A percentile compares a stretch with the other conserved stretches of the same genome.
Evolutionary conservation across 75 land plant genomes (phyloP).

Genomic region (Azolla pinnata): DNA sequence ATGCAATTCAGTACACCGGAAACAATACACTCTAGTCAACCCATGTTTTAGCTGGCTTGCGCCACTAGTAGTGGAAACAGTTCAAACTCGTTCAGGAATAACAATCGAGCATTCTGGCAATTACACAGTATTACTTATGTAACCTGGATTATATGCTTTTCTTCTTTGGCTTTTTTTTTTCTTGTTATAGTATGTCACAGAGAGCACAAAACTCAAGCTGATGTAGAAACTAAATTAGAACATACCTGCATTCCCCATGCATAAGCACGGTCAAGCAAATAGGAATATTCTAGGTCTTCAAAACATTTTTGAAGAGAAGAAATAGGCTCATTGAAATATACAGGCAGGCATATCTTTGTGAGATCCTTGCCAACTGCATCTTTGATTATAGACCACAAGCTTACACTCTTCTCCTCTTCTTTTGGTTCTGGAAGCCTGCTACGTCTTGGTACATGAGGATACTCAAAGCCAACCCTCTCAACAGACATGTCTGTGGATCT

Average conservation of each 20-base stretch:
- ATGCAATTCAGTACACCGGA: too few relatives aligned
- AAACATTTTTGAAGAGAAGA: constrained; percentile 86
- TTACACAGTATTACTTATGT: too few relatives aligned
- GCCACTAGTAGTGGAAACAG: too few relatives aligned
- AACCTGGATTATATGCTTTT: too few relatives aligned
- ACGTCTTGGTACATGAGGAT: constrained; percentile 48
- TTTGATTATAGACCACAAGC: constrained; percentile 89
- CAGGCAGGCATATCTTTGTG: constrained; percentile 78
- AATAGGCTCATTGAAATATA: constrained; percentile 86
- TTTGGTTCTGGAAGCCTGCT: constrained; percentile 67
- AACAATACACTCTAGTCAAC: too few relatives aligned
- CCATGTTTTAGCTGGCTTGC: too few relatives aligned
- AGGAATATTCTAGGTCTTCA: constrained; percentile 81
- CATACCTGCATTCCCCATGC: constrained; percentile 78
- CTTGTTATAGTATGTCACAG: too few relatives aligned
- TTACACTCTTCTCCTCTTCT: constrained; percentile 74
- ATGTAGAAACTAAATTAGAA: too few relatives aligned
- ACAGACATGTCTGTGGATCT: not conserved
- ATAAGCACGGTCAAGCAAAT: constrained; percentile 65
- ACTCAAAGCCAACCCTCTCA: constrained; percentile 20
- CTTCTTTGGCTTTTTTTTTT: too few relatives aligned
- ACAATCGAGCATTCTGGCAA: too few relatives aligned
- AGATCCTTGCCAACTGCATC: constrained; percentile 87
- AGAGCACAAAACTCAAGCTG: too few relatives aligned
- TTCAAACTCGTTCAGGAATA: too few relatives aligned